Evolutionary conservation across 1,284 basidiomycete genomes (phyloP).

Genomic region (Porodaedalea pini): DNA sequence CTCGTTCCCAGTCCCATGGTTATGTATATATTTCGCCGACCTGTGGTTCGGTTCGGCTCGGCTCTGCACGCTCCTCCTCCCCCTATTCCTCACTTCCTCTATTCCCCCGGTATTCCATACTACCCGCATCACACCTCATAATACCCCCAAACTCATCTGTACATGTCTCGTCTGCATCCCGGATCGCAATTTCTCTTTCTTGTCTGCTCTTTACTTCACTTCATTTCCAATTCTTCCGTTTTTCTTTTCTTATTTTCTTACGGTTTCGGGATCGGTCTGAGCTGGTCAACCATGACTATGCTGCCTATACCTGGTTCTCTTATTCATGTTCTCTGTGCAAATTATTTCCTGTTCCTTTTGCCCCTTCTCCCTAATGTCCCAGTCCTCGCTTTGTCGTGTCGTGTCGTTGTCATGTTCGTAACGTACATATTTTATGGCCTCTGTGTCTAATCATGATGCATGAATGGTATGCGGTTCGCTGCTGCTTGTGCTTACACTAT

Average conservation of each 20-base stretch:
- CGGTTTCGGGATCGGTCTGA: no score
- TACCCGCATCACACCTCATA: neutral
- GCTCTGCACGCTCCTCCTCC: neutral
- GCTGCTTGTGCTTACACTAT: neutral
- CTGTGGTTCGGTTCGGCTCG: neutral
- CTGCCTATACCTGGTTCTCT: no score
- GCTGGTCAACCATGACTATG: no score
- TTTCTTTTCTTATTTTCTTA: neutral
- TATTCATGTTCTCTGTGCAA: no score
- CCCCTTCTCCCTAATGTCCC: neutral
- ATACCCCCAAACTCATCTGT: constrained; percentile 1
- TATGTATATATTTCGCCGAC: neutral
- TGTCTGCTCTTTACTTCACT: neutral
- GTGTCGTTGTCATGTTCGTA: neutral
- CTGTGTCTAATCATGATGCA: neutral
- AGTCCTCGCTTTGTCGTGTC: neutral
- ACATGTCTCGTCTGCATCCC: neutral
- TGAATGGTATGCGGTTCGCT: neutral
- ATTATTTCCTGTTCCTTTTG: neutral
- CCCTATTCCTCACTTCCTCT: neutral
- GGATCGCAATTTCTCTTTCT: constrained; percentile 5
- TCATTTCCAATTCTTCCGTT: neutral
- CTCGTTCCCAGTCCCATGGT: no score
- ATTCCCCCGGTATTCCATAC: neutral
- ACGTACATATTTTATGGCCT: neutral